Percentiles rank a stretch among this genome's conserved stretches.
Conservation (phyloP, 2,329 filamentous ascomycete genomes). For the Trichoderma citrinoviride region DNA sequence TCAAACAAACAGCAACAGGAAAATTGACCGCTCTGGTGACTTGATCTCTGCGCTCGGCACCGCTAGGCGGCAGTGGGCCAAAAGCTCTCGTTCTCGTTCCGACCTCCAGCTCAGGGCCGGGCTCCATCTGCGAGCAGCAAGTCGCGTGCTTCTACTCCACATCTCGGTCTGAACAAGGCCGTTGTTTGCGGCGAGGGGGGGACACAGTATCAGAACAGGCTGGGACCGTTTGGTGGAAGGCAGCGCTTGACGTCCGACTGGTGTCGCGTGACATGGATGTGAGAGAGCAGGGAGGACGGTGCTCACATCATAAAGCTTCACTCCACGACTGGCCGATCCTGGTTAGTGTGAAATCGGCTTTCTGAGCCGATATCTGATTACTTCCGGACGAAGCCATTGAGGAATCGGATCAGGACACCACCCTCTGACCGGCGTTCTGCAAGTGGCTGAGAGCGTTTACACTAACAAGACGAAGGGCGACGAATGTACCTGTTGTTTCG, state of each 20-base stretch:
- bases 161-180: neutral
- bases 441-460: neutral
- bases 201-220: neutral
- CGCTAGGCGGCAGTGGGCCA: neutral
- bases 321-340: neutral
- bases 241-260: neutral
- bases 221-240: neutral
- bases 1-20: too few species aligned
- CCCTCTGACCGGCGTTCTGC: neutral
- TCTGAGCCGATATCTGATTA: neutral
- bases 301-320: conserved; percentile 16
- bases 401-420: neutral
- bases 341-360: neutral
- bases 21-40: neutral
- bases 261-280: conserved; percentile 6
- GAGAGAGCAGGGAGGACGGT: neutral
- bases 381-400: neutral
- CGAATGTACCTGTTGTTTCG: neutral
- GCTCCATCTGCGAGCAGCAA: neutral
- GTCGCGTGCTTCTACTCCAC: conserved; percentile 17
- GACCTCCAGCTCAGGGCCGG: neutral
- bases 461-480: neutral
- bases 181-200: neutral
- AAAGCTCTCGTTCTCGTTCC: neutral
- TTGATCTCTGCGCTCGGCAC: neutral